These are phyloP conservation scores for Dendryphion nanum DNA, from an alignment of 2,329 filamentous ascomycete genomes.

Conservation along the genomic window DNA sequence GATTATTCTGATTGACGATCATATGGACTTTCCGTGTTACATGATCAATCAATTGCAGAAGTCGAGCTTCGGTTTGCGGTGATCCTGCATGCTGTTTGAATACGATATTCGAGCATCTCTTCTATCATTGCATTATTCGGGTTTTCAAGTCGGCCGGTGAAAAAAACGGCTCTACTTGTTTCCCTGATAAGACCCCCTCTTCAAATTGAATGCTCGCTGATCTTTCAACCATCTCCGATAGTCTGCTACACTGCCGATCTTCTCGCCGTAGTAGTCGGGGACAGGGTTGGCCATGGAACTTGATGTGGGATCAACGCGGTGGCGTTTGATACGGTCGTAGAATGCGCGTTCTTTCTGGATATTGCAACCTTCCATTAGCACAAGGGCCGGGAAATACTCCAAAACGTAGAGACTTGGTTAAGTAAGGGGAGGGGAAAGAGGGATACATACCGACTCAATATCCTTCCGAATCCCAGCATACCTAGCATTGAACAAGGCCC, in stretches of 20 bases:
- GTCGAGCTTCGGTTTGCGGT: too few species aligned
- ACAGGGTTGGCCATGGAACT: slow-evolving; percentile 91
- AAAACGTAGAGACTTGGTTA: too few species aligned
- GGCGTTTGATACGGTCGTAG: slow-evolving; percentile 85
- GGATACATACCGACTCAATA: slow-evolving; percentile 63
- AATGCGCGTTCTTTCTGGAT: slow-evolving; percentile 83
- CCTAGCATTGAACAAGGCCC: slow-evolving; percentile 71
- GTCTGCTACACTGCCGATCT: slow-evolving; percentile 87
- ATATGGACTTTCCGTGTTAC: too few species aligned
- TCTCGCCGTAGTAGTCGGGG: slow-evolving; percentile 97
- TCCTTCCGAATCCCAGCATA: slow-evolving; percentile 69
- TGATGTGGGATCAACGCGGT: slow-evolving; percentile 85
- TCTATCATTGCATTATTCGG: too few species aligned
- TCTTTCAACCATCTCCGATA: slow-evolving; percentile 98
- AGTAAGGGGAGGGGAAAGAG: slow-evolving; percentile 1
- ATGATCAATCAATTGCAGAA: too few species aligned
- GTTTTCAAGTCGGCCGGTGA: too few species aligned
- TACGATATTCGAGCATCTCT: too few species aligned
- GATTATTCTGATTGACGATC: too few species aligned
- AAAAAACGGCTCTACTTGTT: slow-evolving; percentile 13
- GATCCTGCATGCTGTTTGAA: too few species aligned
- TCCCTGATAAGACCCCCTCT: slow-evolving; percentile 62
- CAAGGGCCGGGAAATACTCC: too few species aligned
- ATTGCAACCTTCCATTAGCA: background rate
- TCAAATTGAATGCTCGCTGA: slow-evolving; percentile 87